Percentiles rank a stretch among this genome's conserved stretches.
Conservation (phyloP, 176 grass and related monocot genomes). For the Triticum aestivum region IWGSC_CS_RefSeq_v2.1 NC_057803.1:3367434-3367933, state of each 20-base stretch:
- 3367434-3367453: background rate
- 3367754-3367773: background rate
- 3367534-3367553: background rate
- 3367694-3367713: conserved; percentile 1
- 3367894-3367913: background rate
- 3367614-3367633: conserved; percentile 18
- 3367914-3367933: background rate
- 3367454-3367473: conserved; percentile 19
- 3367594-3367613: background rate
- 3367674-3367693: background rate
- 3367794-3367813: background rate
- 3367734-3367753: conserved; percentile 2
- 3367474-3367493: conserved; percentile 1
- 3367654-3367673: background rate
- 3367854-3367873: background rate
- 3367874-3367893: background rate
- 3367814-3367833: background rate
- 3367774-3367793: background rate
- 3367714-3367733: background rate
- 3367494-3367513: conserved; percentile 21
- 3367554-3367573: too few relatives aligned
- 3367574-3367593: background rate
- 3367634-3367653: background rate
- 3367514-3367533: background rate
- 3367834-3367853: background rate